A percentile compares a stretch with the other conserved stretches of the same genome.
Conservation (phyloP, 257 asterid species). For the Datura wrightii region DNA sequence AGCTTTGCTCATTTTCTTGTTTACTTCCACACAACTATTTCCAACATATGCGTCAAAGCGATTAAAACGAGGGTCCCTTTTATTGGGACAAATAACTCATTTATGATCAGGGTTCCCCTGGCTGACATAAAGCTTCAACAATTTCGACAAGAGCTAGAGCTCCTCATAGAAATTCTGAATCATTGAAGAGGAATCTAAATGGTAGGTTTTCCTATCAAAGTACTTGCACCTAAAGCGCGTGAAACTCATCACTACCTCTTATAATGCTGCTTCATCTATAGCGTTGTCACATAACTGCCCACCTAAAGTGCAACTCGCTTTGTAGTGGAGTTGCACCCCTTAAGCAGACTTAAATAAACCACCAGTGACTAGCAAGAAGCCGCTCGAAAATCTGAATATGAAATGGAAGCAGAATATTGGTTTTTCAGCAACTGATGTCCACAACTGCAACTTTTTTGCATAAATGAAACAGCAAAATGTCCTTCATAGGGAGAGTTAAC, state of each 20-base stretch:
- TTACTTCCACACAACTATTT: not conserved
- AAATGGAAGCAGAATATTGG: not conserved
- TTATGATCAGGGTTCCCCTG: not conserved
- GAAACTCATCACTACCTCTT: not conserved
- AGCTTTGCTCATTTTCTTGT: not conserved
- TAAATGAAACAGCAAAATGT: not conserved
- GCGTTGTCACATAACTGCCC: not conserved
- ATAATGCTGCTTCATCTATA: not conserved
- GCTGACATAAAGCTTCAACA: not conserved
- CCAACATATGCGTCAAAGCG: not conserved
- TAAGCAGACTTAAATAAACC: not conserved
- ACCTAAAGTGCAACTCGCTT: not conserved
- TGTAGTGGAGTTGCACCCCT: too few species aligned
- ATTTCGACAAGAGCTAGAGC: not conserved
- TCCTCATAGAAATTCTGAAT: not conserved
- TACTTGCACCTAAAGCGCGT: not conserved
- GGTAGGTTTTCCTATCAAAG: not conserved
- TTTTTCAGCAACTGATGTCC: not conserved
- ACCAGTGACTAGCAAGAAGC: not conserved
- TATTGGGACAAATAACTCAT: not conserved
- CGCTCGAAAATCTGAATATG: not conserved
- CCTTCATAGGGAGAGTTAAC: not conserved
- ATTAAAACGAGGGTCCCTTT: not conserved
- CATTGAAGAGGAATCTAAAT: not conserved
- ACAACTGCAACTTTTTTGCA: not conserved